phyloP scores from a whole-genome alignment of 495 filamentous ascomycete genomes.

The Trichoderma parareesei region DNA sequence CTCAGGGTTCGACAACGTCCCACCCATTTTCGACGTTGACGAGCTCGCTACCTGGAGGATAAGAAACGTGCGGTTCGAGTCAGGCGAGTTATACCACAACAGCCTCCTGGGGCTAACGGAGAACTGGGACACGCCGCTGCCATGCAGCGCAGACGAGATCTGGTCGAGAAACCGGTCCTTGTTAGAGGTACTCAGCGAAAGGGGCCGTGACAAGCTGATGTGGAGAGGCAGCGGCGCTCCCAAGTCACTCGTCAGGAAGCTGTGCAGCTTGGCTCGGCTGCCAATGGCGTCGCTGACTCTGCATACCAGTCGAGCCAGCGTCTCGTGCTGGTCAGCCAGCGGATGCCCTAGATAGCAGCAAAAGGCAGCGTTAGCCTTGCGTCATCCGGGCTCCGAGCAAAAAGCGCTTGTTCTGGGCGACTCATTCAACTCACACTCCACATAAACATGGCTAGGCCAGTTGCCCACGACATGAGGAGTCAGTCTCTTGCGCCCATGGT shows the following conservation, averaged over 20 bases:
- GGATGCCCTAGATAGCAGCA: constrained; percentile 56
- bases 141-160: constrained; percentile 25
- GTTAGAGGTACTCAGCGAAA: constrained; percentile 57
- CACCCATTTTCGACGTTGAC: constrained; percentile 15
- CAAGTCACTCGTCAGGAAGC: constrained; percentile 66
- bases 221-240: constrained; percentile 76
- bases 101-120: constrained; percentile 21
- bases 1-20: constrained; percentile 32
- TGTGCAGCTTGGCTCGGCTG: constrained; percentile 34
- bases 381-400: not conserved
- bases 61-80: constrained; percentile 78
- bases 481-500: constrained; percentile 72
- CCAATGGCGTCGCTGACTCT: constrained; percentile 22
- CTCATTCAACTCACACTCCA: constrained; percentile 66
- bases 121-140: constrained; percentile 28
- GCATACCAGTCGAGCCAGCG: constrained; percentile 46
- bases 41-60: constrained; percentile 50
- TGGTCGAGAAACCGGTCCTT: constrained; percentile 52
- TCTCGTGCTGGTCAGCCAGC: constrained; percentile 42
- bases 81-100: constrained; percentile 41
- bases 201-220: constrained; percentile 74
- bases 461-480: constrained; percentile 81
- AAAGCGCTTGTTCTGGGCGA: not conserved
- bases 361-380: not conserved
- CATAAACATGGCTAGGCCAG: constrained; percentile 88